Evolutionary conservation across 768 basidiomycete genomes (phyloP).

Genomic region (Auricularia auricula-judae): DNA sequence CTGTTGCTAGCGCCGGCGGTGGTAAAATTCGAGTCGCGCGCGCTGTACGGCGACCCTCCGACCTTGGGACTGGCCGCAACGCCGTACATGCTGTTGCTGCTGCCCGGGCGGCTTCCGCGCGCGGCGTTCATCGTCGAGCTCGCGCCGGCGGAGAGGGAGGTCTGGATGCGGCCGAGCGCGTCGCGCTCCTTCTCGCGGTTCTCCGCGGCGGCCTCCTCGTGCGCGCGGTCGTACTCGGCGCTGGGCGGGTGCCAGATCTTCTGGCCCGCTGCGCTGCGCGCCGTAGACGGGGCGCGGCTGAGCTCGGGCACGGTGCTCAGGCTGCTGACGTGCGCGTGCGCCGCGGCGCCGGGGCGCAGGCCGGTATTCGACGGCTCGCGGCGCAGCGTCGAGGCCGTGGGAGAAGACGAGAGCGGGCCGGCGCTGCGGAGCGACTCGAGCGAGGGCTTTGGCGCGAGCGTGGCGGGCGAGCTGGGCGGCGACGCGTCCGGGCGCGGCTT

Average conservation of each 20-base stretch:
- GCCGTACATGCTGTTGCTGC: neutral
- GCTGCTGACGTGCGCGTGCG: neutral
- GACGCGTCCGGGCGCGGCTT: neutral
- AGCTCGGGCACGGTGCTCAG: neutral
- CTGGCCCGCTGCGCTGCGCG: neutral
- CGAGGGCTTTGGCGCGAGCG: neutral
- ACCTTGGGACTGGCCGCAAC: neutral
- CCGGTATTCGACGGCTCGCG: neutral
- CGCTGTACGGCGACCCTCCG: neutral
- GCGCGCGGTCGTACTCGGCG: neutral
- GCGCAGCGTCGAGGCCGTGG: neutral
- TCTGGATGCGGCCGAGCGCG: neutral
- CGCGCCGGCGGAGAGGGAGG: neutral
- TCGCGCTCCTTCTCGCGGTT: neutral
- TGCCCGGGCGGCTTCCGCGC: neutral
- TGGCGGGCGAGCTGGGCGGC: neutral
- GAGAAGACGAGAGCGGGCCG: neutral
- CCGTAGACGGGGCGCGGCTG: neutral
- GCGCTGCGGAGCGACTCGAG: neutral
- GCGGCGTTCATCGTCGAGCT: neutral
- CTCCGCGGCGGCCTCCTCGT: neutral
- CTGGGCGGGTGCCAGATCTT: neutral
- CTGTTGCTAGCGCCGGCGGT: neutral
- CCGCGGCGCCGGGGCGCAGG: neutral
- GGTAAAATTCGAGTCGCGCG: neutral